These are phyloP conservation scores for Taphrina betulina DNA, from an alignment of 1,139 yeast genomes.

Conservation along the genomic window DNA sequence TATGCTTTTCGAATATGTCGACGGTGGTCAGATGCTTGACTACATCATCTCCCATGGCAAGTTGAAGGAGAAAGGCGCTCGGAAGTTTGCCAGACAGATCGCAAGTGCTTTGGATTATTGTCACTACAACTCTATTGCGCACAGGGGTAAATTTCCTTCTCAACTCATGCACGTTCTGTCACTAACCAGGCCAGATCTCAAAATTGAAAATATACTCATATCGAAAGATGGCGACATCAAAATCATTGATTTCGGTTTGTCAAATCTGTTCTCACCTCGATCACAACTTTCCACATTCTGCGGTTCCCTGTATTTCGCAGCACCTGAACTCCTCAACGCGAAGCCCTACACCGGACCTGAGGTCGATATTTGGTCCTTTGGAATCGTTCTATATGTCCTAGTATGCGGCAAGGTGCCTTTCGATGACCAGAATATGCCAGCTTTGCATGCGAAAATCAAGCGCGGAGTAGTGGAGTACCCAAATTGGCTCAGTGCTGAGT, in stretches of 20 bases:
- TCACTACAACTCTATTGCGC: constrained; percentile 91
- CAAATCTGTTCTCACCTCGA: constrained; percentile 75
- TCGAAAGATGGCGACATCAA: constrained; percentile 91
- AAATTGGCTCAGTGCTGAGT: constrained; percentile 71
- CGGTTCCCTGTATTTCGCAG: constrained; percentile 97
- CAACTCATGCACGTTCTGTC: neutral
- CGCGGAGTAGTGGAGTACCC: constrained; percentile 93
- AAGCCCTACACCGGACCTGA: constrained; percentile 94
- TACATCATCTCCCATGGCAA: constrained; percentile 96
- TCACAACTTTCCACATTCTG: constrained; percentile 85
- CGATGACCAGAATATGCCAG: constrained; percentile 91
- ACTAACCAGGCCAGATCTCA: constrained; percentile 56
- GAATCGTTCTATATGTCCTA: constrained; percentile 95
- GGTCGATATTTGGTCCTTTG: constrained; percentile 98
- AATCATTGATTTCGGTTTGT: constrained; percentile 92
- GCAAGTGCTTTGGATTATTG: constrained; percentile 92
- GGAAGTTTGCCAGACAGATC: constrained; percentile 94
- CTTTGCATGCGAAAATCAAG: constrained; percentile 89
- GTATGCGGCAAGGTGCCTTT: constrained; percentile 95
- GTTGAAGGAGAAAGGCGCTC: constrained; percentile 86
- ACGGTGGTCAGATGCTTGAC: constrained; percentile 97
- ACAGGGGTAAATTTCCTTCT: constrained; percentile 50
- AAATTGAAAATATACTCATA: constrained; percentile 94
- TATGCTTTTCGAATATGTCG: constrained; percentile 93
- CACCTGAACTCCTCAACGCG: constrained; percentile 92